These are phyloP conservation scores for Jatropha podagrica DNA, from an alignment of 441 rosid genomes.

Conservation along the genomic window DNA sequence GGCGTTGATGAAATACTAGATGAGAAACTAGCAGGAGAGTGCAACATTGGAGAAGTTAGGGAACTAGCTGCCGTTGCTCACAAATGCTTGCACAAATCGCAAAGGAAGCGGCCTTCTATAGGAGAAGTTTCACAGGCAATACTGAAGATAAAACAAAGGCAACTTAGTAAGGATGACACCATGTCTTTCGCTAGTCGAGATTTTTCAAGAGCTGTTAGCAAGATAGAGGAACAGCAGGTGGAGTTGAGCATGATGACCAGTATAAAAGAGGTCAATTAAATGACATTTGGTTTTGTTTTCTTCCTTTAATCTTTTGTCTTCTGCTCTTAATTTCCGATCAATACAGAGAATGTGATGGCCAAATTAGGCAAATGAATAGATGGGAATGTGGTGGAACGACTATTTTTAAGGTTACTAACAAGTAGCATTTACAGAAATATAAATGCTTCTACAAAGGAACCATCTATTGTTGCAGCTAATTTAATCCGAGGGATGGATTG, in stretches of 20 bases:
- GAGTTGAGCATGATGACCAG: constrained; percentile 61
- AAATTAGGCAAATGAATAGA: constrained; percentile 4
- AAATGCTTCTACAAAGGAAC: background rate
- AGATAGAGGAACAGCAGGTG: constrained; percentile 70
- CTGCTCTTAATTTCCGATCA: background rate
- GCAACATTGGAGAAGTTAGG: constrained; percentile 66
- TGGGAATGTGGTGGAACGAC: background rate
- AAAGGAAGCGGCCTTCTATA: constrained; percentile 76
- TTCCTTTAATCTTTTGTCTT: background rate
- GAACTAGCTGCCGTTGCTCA: constrained; percentile 64
- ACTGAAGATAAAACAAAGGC: constrained; percentile 65
- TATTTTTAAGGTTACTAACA: background rate
- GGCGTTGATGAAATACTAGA: constrained; percentile 89
- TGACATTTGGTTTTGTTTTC: too few species aligned
- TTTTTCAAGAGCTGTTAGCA: constrained; percentile 56
- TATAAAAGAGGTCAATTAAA: constrained; percentile 43
- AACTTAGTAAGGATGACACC: constrained; percentile 44
- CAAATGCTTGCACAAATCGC: constrained; percentile 74
- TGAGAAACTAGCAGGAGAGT: constrained; percentile 58
- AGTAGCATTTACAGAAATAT: too few species aligned
- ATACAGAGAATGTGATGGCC: background rate
- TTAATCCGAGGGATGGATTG: background rate
- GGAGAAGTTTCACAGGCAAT: constrained; percentile 80
- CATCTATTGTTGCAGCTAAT: background rate
- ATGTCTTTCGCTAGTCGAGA: constrained; percentile 56